These are phyloP conservation scores for Cladophialophora chaetospira DNA, from an alignment of 2,329 filamentous ascomycete genomes.

Conservation along the genomic window DNA sequence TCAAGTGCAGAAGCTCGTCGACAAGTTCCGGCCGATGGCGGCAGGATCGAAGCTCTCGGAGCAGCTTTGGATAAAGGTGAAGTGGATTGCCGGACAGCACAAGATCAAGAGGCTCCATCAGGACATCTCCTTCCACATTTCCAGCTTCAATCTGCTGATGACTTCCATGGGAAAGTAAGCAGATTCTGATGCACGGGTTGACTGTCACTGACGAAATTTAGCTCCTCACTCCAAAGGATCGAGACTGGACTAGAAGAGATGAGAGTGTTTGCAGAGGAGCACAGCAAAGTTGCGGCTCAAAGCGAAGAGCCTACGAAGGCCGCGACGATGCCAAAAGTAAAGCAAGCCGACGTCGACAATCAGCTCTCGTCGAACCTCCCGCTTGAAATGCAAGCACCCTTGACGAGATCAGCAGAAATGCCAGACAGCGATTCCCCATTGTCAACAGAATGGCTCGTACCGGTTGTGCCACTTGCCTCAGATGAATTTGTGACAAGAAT, in stretches of 20 bases:
- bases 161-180: slow-evolving; percentile 8
- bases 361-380: neutral
- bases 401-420: neutral
- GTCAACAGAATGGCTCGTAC: neutral
- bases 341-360: neutral
- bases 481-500: neutral
- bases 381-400: neutral
- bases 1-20: slow-evolving; percentile 5
- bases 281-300: neutral
- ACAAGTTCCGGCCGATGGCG: slow-evolving; percentile 6
- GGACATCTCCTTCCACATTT: slow-evolving; percentile 1
- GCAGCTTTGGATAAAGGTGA: neutral
- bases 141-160: slow-evolving; percentile 7
- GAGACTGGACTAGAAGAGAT: neutral
- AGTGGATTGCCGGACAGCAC: neutral
- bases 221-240: neutral
- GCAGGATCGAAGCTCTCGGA: neutral
- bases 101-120: slow-evolving; percentile 4
- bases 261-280: neutral
- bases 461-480: neutral
- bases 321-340: neutral
- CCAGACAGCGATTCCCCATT: neutral
- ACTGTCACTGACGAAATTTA: neutral
- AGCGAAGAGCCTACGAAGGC: neutral
- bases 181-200: neutral